phyloP scores from a whole-genome alignment of 768 basidiomycete species.

The Russula ochroleuca region DNA sequence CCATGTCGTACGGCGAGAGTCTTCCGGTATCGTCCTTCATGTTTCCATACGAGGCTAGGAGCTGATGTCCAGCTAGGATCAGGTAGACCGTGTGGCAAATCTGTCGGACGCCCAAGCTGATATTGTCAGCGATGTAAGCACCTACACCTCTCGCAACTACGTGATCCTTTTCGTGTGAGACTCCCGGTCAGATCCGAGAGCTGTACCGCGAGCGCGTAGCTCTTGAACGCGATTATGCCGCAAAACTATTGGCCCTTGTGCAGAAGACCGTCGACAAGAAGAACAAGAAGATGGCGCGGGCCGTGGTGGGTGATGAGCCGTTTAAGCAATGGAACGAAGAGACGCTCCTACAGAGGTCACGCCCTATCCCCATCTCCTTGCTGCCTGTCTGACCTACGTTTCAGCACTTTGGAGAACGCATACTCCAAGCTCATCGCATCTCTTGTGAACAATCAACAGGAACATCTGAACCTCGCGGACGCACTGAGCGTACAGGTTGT shows the following conservation, averaged over 20 bases:
- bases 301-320: conserved; percentile 66
- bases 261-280: conserved; percentile 73
- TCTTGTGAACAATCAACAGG: conserved; percentile 56
- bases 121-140: conserved; percentile 22
- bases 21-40: conserved; percentile 22
- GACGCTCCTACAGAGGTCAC: conserved; percentile 53
- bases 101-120: conserved; percentile 24
- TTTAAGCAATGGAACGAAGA: conserved; percentile 55
- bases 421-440: conserved; percentile 65
- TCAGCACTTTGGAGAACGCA: conserved; percentile 70
- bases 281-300: conserved; percentile 46
- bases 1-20: conserved; percentile 27
- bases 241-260: conserved; percentile 59
- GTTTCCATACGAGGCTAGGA: conserved; percentile 8
- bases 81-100: conserved; percentile 30
- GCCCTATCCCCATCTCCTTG: neutral
- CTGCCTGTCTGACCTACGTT: conserved; percentile 3
- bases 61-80: conserved; percentile 20
- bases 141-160: neutral
- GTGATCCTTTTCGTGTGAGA: neutral
- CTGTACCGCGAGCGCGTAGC: conserved; percentile 60
- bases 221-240: conserved; percentile 76
- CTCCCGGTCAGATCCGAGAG: conserved; percentile 58
- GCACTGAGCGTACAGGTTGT: conserved; percentile 53
- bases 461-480: conserved; percentile 66